These are phyloP conservation scores for Psilocybe azurescens DNA, from an alignment of 768 basidiomycete genomes.

Conservation along the genomic window DNA sequence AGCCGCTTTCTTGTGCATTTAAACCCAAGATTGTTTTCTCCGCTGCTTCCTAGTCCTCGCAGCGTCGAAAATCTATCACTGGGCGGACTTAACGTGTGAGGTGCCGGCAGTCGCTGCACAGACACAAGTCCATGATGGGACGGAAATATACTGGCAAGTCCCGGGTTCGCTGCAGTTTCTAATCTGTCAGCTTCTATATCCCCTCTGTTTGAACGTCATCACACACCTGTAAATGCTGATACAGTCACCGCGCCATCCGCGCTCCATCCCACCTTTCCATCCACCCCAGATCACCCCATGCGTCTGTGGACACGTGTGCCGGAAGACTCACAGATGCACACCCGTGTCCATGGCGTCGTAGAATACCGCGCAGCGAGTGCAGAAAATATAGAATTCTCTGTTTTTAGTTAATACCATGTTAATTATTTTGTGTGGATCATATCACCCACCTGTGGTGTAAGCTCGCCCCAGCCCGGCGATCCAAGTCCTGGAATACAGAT, in stretches of 20 bases:
- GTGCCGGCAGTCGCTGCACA: slow-evolving; percentile 77
- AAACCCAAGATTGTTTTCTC: slow-evolving; percentile 97
- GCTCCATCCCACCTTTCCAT: slow-evolving; percentile 76
- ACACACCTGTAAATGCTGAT: slow-evolving; percentile 76
- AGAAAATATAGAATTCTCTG: slow-evolving; percentile 80
- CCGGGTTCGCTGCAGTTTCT: slow-evolving; percentile 69
- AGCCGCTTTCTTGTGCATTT: slow-evolving; percentile 88
- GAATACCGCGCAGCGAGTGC: slow-evolving; percentile 62
- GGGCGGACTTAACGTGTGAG: slow-evolving; percentile 73
- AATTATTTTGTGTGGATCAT: slow-evolving; percentile 7
- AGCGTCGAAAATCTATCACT: slow-evolving; percentile 86
- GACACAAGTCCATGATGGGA: slow-evolving; percentile 86
- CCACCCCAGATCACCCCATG: slow-evolving; percentile 73
- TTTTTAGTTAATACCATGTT: slow-evolving; percentile 4
- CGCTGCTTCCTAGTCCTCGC: slow-evolving; percentile 78
- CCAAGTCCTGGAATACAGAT: slow-evolving; percentile 70
- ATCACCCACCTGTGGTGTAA: slow-evolving; percentile 53
- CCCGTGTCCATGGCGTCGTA: slow-evolving; percentile 61
- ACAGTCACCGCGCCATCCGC: slow-evolving; percentile 79
- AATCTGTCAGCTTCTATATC: slow-evolving; percentile 7
- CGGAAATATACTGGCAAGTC: slow-evolving; percentile 74
- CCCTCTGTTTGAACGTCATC: slow-evolving; percentile 9
- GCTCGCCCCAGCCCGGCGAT: slow-evolving; percentile 73
- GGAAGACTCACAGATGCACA: slow-evolving; percentile 75
- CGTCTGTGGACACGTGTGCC: slow-evolving; percentile 62